Evolutionary conservation across 169 alveolate genomes (phyloP), one percentile per base, ranked within the genome.

Genomic region (Cyclospora cayetanensis): DNA sequence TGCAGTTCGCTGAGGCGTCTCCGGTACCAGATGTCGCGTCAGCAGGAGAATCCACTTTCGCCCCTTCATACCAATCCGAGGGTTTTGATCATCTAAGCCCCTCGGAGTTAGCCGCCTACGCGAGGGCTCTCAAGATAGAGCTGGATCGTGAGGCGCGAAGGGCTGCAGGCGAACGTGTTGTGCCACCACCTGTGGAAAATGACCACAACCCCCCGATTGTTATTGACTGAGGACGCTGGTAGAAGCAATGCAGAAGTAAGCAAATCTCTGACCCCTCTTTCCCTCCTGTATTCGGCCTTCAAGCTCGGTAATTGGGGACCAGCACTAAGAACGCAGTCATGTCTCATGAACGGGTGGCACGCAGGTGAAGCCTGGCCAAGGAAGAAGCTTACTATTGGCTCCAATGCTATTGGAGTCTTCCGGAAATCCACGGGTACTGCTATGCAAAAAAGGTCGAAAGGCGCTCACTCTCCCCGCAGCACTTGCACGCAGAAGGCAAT

Each of bases 1-100:
- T 86, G 53, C 76, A 70, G 72, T 91, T 63, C 43, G 92, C 94
- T 46, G 91, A 83, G 52, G 52, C 50, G n/a, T 68, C 92, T 37
- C 90, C 92, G 5, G 52, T 27, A 0, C 92, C 92, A 1, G 83
- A 50, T 7, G 68, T 70, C 15, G 77, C 82, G 42, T 77, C 90
- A 15, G 84, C 77, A 9, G 94, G 94, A 3, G 55, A 70, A 2
- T 46, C 74, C 43, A 76, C 90, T 9, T 84, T 92, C n/a, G 88
- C 92, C 2, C 88, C 94, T 7, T 27, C 91, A 5, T 91, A 91
- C 60, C 53, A 68, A 22, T 27, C 92, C 7, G 29, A 37, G 42
- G 91, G 77, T 37, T 70, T 83, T 12, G 93, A 89, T 29, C 66
- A 53, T 12, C 22, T 89, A 9, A 76, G 72, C 22, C 46, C 52